Percentiles rank a stretch among this genome's conserved stretches.
Evolutionary conservation across 2,329 filamentous ascomycete species (phyloP).

Genomic region (Pseudodiploospora longispora): DNA sequence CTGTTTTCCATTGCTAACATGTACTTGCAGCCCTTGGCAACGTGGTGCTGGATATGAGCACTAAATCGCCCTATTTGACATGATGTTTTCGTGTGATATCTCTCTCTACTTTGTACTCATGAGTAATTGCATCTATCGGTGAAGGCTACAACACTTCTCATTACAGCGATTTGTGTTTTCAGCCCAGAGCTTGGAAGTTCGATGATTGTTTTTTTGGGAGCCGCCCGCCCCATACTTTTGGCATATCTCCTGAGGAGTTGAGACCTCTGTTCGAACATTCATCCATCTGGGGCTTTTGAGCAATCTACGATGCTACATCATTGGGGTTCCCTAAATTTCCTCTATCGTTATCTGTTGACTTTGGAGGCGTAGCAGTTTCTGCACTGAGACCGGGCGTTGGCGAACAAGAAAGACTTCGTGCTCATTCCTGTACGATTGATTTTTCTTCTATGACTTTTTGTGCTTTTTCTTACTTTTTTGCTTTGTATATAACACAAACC

Average conservation of each 20-base stretch:
- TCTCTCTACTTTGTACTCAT: neutral
- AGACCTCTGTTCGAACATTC: neutral
- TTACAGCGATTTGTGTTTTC: neutral
- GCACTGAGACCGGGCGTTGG: neutral
- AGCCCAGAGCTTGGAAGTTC: neutral
- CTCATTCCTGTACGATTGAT: too few relatives aligned
- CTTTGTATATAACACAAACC: neutral
- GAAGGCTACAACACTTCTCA: neutral
- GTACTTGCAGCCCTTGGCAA: conserved; percentile 32
- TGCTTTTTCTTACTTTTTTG: neutral
- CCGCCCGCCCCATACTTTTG: neutral
- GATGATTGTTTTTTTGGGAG: conserved; percentile 1
- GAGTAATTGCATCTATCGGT: neutral
- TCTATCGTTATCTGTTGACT: too few relatives aligned
- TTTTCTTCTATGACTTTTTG: neutral
- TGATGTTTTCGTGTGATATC: neutral
- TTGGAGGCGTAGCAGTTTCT: neutral
- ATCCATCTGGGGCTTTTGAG: neutral
- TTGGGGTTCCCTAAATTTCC: too few relatives aligned
- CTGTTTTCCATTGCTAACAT: conserved; percentile 9
- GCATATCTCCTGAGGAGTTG: neutral
- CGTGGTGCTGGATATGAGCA: conserved; percentile 38
- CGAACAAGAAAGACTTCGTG: neutral
- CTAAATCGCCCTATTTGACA: conserved; percentile 1
- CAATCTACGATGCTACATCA: too few relatives aligned